A percentile compares a stretch with the other conserved stretches of the same genome.
phyloP scores from a whole-genome alignment of 352 stramenopile genomes.

The Pythium coloratum region DNA sequence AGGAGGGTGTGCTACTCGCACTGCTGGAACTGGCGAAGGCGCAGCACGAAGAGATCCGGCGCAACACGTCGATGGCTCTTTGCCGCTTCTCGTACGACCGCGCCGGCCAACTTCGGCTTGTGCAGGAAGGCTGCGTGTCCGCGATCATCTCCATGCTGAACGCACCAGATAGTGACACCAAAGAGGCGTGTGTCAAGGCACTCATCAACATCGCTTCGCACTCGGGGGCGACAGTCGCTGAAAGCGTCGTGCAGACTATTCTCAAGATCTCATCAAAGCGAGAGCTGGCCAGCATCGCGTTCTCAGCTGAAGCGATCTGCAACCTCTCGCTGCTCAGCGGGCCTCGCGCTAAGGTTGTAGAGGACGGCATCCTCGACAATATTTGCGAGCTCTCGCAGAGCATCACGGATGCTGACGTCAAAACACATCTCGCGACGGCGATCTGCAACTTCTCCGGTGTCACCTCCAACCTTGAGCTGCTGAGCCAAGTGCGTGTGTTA shows the following conservation, averaged over 20 bases:
- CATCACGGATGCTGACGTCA: conserved; percentile 39
- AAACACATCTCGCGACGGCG: conserved; percentile 64
- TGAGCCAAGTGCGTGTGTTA: conserved; percentile 67
- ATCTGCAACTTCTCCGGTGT: conserved; percentile 82
- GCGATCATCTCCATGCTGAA: conserved; percentile 87
- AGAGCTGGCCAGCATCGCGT: conserved; percentile 51
- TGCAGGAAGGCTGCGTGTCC: conserved; percentile 81
- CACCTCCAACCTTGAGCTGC: conserved; percentile 58
- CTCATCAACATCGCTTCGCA: conserved; percentile 84
- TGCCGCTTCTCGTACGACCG: conserved; percentile 85
- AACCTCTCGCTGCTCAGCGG: conserved; percentile 75
- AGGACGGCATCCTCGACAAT: conserved; percentile 81
- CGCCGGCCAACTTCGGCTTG: conserved; percentile 60
- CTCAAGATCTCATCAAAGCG: conserved; percentile 75
- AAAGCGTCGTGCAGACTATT: conserved; percentile 78
- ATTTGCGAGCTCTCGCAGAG: conserved; percentile 63
- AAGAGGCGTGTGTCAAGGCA: conserved; percentile 81
- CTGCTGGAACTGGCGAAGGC: conserved; percentile 79
- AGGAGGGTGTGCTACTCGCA: conserved; percentile 71
- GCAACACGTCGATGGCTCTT: conserved; percentile 81
- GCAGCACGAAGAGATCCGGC: conserved; percentile 76
- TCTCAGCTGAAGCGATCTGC: conserved; percentile 72
- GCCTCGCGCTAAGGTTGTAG: conserved; percentile 67
- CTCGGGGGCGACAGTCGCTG: conserved; percentile 54
- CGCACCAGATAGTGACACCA: conserved; percentile 72